These are phyloP conservation scores for Ceratocystis smalleyi DNA, from an alignment of 2,329 filamentous ascomycete genomes.

Conservation along the genomic window DNA sequence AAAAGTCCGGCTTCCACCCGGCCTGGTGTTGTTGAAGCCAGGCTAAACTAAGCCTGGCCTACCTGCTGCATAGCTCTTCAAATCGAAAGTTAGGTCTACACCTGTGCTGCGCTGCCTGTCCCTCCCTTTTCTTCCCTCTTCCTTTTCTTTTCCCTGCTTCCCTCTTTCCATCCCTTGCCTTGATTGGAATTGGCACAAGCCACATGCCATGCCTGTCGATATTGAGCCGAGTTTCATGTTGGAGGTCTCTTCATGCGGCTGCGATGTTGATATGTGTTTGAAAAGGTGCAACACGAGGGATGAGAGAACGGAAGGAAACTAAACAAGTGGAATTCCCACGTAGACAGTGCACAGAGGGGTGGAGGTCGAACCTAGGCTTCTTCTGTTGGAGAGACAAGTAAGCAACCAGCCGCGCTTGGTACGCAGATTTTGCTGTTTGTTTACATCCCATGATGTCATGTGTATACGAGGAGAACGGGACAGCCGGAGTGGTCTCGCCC, in stretches of 20 bases:
- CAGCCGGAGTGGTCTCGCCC: too few relatives aligned
- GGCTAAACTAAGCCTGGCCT: not conserved
- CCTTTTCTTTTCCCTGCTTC: too few relatives aligned
- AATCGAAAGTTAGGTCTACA: not conserved
- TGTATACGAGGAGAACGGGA: too few relatives aligned
- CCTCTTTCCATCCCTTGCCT: not conserved
- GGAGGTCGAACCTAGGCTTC: not conserved
- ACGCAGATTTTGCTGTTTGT: not conserved
- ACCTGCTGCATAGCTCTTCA: not conserved
- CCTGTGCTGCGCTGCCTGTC: not conserved
- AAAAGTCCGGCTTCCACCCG: too few relatives aligned
- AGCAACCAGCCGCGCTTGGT: not conserved
- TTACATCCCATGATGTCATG: not conserved
- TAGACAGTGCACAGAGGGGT: too few relatives aligned
- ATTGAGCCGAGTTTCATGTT: conserved; percentile 2
- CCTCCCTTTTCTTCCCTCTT: not conserved
- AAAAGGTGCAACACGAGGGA: not conserved
- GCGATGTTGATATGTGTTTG: not conserved
- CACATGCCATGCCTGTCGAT: conserved; percentile 2
- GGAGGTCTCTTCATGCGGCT: not conserved
- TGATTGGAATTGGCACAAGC: not conserved
- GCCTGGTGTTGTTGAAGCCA: not conserved
- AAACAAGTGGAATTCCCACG: too few relatives aligned
- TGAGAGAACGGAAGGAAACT: too few relatives aligned
- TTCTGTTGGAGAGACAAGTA: not conserved